Evolutionary conservation across 768 basidiomycete genomes (phyloP).

Genomic region (Termitomyces sp.): DNA sequence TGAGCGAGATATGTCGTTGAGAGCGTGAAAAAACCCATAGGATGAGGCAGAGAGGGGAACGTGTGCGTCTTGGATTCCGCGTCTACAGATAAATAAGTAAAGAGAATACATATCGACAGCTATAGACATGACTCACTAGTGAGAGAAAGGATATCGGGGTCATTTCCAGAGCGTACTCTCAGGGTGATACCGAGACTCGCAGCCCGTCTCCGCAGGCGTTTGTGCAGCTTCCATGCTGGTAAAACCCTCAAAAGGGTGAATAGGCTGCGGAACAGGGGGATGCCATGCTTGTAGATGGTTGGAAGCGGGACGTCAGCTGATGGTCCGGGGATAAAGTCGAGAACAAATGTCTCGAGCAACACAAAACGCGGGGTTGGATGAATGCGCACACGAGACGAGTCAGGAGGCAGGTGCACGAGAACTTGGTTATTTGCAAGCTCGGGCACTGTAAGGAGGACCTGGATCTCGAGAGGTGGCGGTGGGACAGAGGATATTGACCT

Average conservation of each 20-base stretch:
- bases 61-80: slow-evolving; percentile 47
- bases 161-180: slow-evolving; percentile 32
- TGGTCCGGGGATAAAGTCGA: slow-evolving; percentile 39
- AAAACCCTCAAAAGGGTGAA: slow-evolving; percentile 71
- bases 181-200: slow-evolving; percentile 46
- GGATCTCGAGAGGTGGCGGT: slow-evolving; percentile 56
- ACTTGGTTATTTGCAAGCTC: slow-evolving; percentile 68
- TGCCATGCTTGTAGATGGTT: slow-evolving; percentile 83
- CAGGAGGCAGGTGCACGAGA: slow-evolving; percentile 61
- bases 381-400: slow-evolving; percentile 57
- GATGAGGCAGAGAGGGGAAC: slow-evolving; percentile 68
- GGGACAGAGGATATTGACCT: slow-evolving; percentile 48
- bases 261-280: slow-evolving; percentile 75
- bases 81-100: slow-evolving; percentile 35
- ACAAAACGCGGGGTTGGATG: slow-evolving; percentile 68
- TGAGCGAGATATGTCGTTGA: slow-evolving; percentile 58
- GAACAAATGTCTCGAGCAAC: slow-evolving; percentile 69
- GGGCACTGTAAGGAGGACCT: slow-evolving; percentile 69
- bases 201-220: slow-evolving; percentile 47
- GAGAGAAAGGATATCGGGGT: slow-evolving; percentile 19
- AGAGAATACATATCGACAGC: slow-evolving; percentile 31
- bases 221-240: slow-evolving; percentile 73
- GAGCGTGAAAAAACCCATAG: slow-evolving; percentile 59
- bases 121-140: slow-evolving; percentile 13
- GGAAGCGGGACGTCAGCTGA: slow-evolving; percentile 56